A percentile compares a stretch with the other conserved stretches of the same genome.
phyloP scores from a whole-genome alignment of 345 rosid genomes.

The Hibiscus trionum region DNA sequence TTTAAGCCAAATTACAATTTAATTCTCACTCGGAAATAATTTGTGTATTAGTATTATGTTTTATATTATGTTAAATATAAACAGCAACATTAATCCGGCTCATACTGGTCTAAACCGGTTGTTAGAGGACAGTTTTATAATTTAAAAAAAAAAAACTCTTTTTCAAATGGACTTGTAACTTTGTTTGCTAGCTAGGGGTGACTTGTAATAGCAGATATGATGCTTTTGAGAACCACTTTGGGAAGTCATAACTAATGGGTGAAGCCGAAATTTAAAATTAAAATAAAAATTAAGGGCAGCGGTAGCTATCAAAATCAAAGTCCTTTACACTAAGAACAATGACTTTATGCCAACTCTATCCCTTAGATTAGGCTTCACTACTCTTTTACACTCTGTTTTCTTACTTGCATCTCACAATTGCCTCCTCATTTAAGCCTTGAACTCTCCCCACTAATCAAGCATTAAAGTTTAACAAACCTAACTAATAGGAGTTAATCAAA shows the following conservation, averaged over 20 bases:
- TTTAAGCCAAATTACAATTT: no score
- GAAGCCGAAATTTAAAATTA: not conserved
- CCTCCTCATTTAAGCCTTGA: constrained; percentile 7
- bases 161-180: no score
- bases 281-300: not conserved
- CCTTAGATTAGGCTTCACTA: not conserved
- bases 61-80: no score
- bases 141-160: no score
- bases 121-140: no score
- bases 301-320: constrained; percentile 18
- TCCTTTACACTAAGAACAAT: constrained; percentile 7
- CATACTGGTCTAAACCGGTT: no score
- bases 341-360: constrained; percentile 26
- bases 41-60: no score
- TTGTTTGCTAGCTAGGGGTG: not conserved
- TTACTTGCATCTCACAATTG: constrained; percentile 17
- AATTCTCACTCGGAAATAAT: no score
- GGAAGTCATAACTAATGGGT: constrained; percentile 9
- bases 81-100: no score
- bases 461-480: no score
- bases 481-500: no score
- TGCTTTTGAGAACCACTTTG: constrained; percentile 19
- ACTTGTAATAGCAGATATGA: constrained; percentile 10
- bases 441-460: not conserved
- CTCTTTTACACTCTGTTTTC: not conserved